A percentile compares a stretch with the other conserved stretches of the same genome.
phyloP scores from a whole-genome alignment of 2,329 filamentous ascomycete species.

The Penicillium sp. region DNA sequence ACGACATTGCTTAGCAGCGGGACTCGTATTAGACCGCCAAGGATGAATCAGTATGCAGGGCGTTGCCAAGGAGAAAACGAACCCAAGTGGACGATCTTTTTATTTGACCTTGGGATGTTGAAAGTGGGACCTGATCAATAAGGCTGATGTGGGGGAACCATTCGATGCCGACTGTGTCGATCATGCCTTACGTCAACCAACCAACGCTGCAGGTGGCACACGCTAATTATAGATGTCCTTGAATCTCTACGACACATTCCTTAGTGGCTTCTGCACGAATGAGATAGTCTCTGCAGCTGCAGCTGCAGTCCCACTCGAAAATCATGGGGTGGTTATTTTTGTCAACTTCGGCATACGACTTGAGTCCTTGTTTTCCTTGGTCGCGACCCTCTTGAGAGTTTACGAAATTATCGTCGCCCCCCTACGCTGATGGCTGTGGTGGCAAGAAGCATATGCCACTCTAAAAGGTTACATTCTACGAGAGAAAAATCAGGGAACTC shows the following conservation, averaged over 20 bases:
- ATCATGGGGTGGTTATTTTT: neutral
- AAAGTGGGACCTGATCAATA: neutral
- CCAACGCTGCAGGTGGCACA: neutral
- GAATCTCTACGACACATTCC: neutral
- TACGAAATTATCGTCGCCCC: neutral
- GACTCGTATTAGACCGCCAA: neutral
- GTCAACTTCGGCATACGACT: neutral
- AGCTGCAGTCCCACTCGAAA: neutral
- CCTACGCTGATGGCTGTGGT: neutral
- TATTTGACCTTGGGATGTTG: neutral
- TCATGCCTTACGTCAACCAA: neutral
- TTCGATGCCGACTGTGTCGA: neutral
- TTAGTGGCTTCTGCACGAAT: neutral
- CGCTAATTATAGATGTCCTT: neutral
- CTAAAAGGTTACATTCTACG: too few relatives aligned
- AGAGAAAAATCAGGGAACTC: too few relatives aligned
- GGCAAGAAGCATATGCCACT: too few relatives aligned
- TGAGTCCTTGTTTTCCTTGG: constrained; percentile 17
- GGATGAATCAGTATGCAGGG: neutral
- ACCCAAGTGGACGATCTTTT: neutral
- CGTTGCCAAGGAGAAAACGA: neutral
- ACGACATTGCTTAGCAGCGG: neutral
- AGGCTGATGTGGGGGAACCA: neutral
- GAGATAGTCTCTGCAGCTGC: neutral
- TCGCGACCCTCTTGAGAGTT: neutral